phyloP scores from a whole-genome alignment of 2,329 filamentous ascomycete species.

The Ceratocystis colombiana region DNA sequence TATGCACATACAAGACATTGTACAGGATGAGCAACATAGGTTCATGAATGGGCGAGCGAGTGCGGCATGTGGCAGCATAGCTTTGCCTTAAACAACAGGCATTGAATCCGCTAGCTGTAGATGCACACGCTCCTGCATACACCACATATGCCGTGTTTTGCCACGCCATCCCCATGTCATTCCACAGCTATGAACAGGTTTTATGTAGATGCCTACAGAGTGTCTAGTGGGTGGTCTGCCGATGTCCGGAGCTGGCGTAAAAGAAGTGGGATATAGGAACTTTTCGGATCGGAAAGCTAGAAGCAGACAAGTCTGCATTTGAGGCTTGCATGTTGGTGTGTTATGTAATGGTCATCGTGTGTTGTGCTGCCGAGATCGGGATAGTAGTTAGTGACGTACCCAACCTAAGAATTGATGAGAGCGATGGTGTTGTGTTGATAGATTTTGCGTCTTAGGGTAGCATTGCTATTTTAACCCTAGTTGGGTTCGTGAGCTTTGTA shows the following conservation, averaged over 20 bases:
- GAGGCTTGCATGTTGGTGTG: neutral
- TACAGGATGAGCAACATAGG: neutral
- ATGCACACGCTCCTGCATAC: neutral
- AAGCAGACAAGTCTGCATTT: neutral
- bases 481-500: too few relatives aligned
- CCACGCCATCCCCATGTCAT: too few relatives aligned
- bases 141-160: too few relatives aligned
- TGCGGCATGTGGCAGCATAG: neutral
- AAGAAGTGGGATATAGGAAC: neutral
- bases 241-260: neutral
- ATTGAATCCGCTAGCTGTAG: neutral
- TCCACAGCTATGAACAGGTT: too few relatives aligned
- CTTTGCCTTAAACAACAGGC: conserved; percentile 5
- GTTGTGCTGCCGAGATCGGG: neutral
- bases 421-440: neutral
- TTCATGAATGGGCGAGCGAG: neutral
- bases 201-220: neutral
- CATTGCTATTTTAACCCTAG: too few relatives aligned
- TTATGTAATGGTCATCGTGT: neutral
- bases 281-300: neutral
- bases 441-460: neutral
- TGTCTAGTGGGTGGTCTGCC: neutral
- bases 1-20: neutral
- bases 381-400: neutral
- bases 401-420: neutral